These are phyloP conservation scores for Ramichloridium luteum DNA, from an alignment of 2,329 filamentous ascomycete species.

Conservation along the genomic window DNA sequence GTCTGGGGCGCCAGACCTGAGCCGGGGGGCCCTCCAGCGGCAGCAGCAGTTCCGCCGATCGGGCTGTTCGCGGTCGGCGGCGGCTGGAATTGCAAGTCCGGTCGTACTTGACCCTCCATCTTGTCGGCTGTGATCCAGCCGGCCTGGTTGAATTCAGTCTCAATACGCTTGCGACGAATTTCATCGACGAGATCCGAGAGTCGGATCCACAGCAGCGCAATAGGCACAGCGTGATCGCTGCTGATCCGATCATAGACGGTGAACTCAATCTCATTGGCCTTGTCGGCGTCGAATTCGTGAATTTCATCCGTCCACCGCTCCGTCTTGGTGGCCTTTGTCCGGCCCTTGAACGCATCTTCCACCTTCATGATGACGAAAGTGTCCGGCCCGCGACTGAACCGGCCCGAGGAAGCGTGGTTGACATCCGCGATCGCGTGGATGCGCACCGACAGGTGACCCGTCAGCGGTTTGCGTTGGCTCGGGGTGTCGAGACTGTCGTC, in stretches of 20 bases:
- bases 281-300: constrained; percentile 89
- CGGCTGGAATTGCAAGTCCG: constrained; percentile 43
- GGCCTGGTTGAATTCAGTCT: constrained; percentile 84
- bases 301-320: constrained; percentile 88
- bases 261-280: constrained; percentile 95
- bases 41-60: constrained; percentile 26
- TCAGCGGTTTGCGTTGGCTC: constrained; percentile 90
- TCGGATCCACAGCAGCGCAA: constrained; percentile 89
- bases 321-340: constrained; percentile 71
- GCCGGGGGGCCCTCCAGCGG: constrained; percentile 27
- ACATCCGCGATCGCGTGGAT: constrained; percentile 87
- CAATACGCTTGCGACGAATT: constrained; percentile 92
- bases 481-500: constrained; percentile 95
- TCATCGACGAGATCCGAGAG: constrained; percentile 97
- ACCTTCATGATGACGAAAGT: constrained; percentile 96
- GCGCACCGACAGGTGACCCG: constrained; percentile 74
- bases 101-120: constrained; percentile 56
- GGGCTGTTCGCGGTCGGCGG: constrained; percentile 28
- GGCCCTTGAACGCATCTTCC: constrained; percentile 80
- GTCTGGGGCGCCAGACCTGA: constrained; percentile 37
- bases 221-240: constrained; percentile 75
- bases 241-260: constrained; percentile 88
- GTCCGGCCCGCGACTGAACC: constrained; percentile 82
- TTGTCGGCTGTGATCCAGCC: constrained; percentile 97
- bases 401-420: constrained; percentile 70